Percentiles rank a stretch among this genome's conserved stretches.
phyloP scores from a whole-genome alignment of 768 basidiomycete species.

The Auriscalpium vulgare region DNA sequence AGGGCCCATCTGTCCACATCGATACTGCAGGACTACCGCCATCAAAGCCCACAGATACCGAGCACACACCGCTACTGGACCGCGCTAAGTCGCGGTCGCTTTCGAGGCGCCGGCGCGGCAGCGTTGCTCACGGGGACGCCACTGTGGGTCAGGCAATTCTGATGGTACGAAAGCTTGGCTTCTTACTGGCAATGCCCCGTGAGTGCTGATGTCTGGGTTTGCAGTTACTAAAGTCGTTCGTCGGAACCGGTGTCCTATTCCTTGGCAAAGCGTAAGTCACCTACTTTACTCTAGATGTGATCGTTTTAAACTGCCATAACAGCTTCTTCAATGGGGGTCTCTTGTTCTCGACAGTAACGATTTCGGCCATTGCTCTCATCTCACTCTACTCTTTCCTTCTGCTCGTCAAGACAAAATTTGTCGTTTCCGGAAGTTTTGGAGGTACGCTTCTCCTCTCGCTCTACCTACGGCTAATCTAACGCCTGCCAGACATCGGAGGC shows the following conservation, averaged over 20 bases:
- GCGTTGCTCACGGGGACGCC: conserved; percentile 74
- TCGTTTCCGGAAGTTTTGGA: conserved; percentile 89
- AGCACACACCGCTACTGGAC: conserved; percentile 51
- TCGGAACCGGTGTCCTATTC: conserved; percentile 94
- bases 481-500: conserved; percentile 78
- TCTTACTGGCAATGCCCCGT: too few relatives aligned
- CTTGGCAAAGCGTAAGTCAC: conserved; percentile 80
- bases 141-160: conserved; percentile 86
- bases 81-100: conserved; percentile 35
- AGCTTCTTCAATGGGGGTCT: conserved; percentile 96
- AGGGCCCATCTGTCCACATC: conserved; percentile 2
- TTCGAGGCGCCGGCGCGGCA: conserved; percentile 45
- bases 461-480: neutral
- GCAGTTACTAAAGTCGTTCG: conserved; percentile 86
- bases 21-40: conserved; percentile 1
- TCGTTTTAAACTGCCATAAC: neutral
- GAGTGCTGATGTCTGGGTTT: neutral
- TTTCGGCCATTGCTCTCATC: conserved; percentile 75
- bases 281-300: neutral
- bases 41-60: conserved; percentile 21
- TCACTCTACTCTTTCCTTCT: conserved; percentile 93
- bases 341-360: conserved; percentile 74
- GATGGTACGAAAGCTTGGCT: conserved; percentile 48
- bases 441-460: conserved; percentile 38
- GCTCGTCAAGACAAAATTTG: conserved; percentile 79